A percentile compares a stretch with the other conserved stretches of the same genome.
Conservation (phyloP, 352 stramenopile genomes). For the Globisporangium ultimum region DNA sequence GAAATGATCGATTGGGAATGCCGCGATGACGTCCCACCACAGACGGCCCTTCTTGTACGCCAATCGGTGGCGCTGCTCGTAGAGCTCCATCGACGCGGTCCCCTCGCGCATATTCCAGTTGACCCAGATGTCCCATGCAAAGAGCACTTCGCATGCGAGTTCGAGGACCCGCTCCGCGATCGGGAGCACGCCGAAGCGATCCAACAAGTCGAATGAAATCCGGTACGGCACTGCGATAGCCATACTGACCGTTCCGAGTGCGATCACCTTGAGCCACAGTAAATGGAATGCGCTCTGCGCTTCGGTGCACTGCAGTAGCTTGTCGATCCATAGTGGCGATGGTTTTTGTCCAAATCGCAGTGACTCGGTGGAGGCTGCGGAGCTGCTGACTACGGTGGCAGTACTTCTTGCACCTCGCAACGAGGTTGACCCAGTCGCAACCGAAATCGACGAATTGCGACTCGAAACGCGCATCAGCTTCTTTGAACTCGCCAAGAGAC, state of each 20-base stretch:
- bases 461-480: background rate
- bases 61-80: conserved; percentile 35
- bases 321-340: conserved; percentile 46
- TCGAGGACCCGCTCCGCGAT: conserved; percentile 28
- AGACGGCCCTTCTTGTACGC: conserved; percentile 35
- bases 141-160: conserved; percentile 38
- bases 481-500: background rate
- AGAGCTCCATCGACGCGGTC: conserved; percentile 45
- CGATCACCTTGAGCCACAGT: conserved; percentile 42
- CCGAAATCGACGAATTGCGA: conserved; percentile 1
- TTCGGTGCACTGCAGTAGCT: conserved; percentile 35
- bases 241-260: conserved; percentile 35
- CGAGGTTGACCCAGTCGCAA: background rate
- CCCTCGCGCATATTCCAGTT: conserved; percentile 62
- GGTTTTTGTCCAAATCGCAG: background rate
- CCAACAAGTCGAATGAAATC: conserved; percentile 43
- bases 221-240: conserved; percentile 49
- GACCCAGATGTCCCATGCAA: conserved; percentile 56
- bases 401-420: background rate
- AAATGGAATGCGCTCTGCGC: conserved; percentile 50
- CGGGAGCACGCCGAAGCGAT: conserved; percentile 17
- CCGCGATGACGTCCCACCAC: conserved; percentile 35
- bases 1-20: conserved; percentile 57
- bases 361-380: no score
- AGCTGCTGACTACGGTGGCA: no score